Evolutionary conservation across 179 eudicot species (phyloP).

Genomic region (Silene noctiflora): DNA sequence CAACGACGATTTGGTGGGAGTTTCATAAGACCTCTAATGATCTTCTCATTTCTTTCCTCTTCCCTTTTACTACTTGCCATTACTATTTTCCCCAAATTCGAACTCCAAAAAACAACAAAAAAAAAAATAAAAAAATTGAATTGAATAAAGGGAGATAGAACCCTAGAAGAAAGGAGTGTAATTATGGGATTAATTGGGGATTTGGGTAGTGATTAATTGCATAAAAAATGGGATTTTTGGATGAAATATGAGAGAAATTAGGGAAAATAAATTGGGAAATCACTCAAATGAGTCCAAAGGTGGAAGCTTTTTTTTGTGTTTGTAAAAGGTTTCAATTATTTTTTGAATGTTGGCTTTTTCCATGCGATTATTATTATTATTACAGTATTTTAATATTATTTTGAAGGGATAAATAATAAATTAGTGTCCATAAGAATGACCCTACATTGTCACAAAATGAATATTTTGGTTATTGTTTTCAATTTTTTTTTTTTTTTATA

Average conservation of each 20-base stretch:
- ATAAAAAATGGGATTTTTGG: neutral
- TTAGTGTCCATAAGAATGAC: neutral
- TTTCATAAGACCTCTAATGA: conserved; percentile 91
- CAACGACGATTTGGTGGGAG: conserved; percentile 94
- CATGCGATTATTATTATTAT: neutral
- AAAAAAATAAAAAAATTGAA: neutral
- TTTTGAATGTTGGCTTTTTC: neutral
- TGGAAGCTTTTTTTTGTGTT: conserved; percentile 3
- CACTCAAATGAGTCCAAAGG: conserved; percentile 32
- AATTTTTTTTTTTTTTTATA: no score
- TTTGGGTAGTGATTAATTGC: neutral
- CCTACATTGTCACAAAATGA: no score
- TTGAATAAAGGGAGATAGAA: neutral
- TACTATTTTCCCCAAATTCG: conserved; percentile 9
- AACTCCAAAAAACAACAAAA: neutral
- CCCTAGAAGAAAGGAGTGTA: conserved; percentile 12
- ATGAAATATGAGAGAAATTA: neutral
- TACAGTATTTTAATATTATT: neutral
- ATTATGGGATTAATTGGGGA: neutral
- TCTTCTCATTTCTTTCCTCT: conserved; percentile 86
- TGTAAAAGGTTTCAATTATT: conserved; percentile 14
- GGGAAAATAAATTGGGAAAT: conserved; percentile 7
- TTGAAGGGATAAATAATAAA: neutral
- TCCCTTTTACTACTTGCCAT: conserved; percentile 57
- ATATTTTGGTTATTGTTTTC: no score